Conservation (phyloP, 169 alveolate genomes). For the Hepatocystis sp. region DNA sequence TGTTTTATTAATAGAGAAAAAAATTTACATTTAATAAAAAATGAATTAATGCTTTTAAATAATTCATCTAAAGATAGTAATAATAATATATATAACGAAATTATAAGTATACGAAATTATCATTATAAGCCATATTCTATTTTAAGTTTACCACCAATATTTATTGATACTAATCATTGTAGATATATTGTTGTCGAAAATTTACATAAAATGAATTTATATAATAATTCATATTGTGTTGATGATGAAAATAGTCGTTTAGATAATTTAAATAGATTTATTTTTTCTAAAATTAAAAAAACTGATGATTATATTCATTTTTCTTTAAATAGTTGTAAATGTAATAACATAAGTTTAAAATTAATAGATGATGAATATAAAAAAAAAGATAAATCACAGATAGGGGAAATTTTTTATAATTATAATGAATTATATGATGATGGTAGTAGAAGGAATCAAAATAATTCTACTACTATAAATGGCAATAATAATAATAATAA, state of each 20-base stretch:
- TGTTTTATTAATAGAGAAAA: slow-evolving; percentile 31
- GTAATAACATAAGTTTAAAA: slow-evolving; percentile 39
- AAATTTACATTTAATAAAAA: slow-evolving; percentile 55
- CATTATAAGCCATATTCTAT: slow-evolving; percentile 70
- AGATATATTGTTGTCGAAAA: slow-evolving; percentile 54
- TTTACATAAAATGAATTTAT: slow-evolving; percentile 28
- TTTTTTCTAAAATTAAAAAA: slow-evolving; percentile 41
- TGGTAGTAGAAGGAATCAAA: slow-evolving; percentile 15
- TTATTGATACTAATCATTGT: slow-evolving; percentile 37
- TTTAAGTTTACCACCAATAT: slow-evolving; percentile 66
- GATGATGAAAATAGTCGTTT: slow-evolving; percentile 14
- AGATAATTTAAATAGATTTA: slow-evolving; percentile 4
- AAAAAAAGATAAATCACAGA: slow-evolving; percentile 19
- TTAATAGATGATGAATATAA: slow-evolving; percentile 49
- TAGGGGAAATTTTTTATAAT: slow-evolving; percentile 15
- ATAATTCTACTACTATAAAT: too few relatives aligned
- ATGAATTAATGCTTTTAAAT: slow-evolving; percentile 63
- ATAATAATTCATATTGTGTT: slow-evolving; percentile 22
- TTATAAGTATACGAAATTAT: slow-evolving; percentile 43
- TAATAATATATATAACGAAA: slow-evolving; percentile 64
- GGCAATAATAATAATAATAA: slow-evolving; percentile 15
- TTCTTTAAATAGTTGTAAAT: slow-evolving; percentile 14
- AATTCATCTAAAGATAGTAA: slow-evolving; percentile 37
- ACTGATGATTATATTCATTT: slow-evolving; percentile 27
- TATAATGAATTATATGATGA: slow-evolving; percentile 34